Base-by-base conservation (phyloP, 2,329 filamentous ascomycete genomes). In the Apiospora saccharicola region DNA sequence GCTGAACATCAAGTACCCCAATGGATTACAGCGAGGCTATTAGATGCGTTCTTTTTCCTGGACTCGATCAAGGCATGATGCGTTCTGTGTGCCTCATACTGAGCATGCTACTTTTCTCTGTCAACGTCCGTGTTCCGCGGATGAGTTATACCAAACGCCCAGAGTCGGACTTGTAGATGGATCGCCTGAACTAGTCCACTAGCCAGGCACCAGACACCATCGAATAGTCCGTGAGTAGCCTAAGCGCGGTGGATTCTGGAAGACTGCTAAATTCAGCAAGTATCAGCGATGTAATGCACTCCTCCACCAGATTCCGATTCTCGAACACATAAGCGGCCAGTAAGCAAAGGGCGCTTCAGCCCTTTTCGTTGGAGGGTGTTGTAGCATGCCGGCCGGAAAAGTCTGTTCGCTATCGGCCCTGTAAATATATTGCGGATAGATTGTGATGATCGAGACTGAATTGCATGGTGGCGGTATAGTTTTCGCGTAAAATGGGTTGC, bases 201-300 rank as follows among this genome's bases (percentile, higher is more conserved):
- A 61, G 53, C 57, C 57, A 64, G 57, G 57, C 57, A 64, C 57
- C 57, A 61, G 30, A 16, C 19, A 61, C 30, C 26, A 41, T 14
- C 30, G 19, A n/a, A 41, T 64, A n/a, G 10, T 14, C 57, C 57
- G 19, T 3, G 34, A 64, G 19, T 10, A 24, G 34, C 13, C 34
- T n/a, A 34, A 34, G 57, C 57, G 14, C 19, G 57, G 30, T 64
- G 34, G 34, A 64, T 41, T 64, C 57, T 64, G 34, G 57, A 64
- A 64, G 57, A 64, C 57, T 64, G 57, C 57, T 64, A 34, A 19
- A 64, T 64, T 41, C 30, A 64, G 57, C 57, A 64, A 41, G 53
- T 61, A 61, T 61, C 53, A 61, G 26, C 53, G 19, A 64, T 64
- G 57, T 37, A n/a, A 64, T 41, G 57, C 57, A 64, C 30, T n/a